Evolutionary conservation across 2,329 filamentous ascomycete species (phyloP).

Genomic region (Fusarium sp.): DNA sequence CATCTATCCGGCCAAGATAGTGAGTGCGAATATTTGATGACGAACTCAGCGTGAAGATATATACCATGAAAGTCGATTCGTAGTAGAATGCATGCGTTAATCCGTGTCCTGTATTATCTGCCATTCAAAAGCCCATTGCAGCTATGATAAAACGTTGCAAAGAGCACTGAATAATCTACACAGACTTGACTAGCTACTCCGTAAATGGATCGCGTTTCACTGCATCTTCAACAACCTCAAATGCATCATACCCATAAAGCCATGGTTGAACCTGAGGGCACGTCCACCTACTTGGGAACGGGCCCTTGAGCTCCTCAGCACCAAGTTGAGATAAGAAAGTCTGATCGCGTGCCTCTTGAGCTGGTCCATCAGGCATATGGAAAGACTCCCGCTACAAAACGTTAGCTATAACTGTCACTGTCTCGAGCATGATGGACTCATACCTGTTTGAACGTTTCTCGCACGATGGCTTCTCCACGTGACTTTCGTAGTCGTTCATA

Average conservation of each 20-base stretch:
- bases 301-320: not conserved
- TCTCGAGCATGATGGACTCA: accelerated
- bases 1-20: no score
- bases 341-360: not conserved
- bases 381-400: slow-evolving; percentile 56
- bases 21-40: no score
- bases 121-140: no score
- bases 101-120: no score
- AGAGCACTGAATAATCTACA: not conserved
- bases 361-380: slow-evolving; percentile 50
- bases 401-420: not conserved
- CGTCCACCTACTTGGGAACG: not conserved
- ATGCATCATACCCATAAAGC: not conserved
- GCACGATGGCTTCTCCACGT: slow-evolving; percentile 62
- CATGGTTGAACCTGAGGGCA: not conserved
- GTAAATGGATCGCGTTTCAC: not conserved
- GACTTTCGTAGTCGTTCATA: slow-evolving; percentile 59
- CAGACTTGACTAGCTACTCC: accelerated
- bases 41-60: no score
- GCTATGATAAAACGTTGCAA: no score
- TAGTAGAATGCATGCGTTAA: no score
- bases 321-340: not conserved
- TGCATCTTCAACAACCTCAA: not conserved
- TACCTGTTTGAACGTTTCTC: slow-evolving; percentile 65
- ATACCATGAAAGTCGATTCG: no score